Evolutionary conservation across 192 early-diverging fungal species (phyloP).

Genomic region (Podila epigama): DNA sequence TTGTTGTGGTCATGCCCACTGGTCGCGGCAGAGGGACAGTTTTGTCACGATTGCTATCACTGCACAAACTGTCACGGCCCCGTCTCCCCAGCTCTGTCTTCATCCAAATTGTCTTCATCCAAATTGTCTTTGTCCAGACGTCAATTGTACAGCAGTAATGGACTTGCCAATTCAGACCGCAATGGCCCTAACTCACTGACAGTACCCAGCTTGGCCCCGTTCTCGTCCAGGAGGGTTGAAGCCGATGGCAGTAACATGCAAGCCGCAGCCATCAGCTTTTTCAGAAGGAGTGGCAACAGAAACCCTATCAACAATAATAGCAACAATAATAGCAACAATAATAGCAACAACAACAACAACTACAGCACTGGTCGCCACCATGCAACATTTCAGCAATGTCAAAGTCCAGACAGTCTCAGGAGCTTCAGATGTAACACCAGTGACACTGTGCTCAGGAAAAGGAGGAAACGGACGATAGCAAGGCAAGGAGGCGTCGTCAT

Average conservation of each 20-base stretch:
- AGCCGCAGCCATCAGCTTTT: too few species aligned
- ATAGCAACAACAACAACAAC: background rate
- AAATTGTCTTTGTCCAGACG: background rate
- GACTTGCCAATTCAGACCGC: background rate
- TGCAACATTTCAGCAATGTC: too few species aligned
- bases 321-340: background rate
- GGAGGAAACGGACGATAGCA: constrained; percentile 13
- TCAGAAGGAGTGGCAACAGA: background rate
- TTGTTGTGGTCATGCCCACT: constrained; percentile 29
- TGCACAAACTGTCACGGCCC: constrained; percentile 13
- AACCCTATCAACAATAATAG: background rate
- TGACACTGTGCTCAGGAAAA: constrained; percentile 15
- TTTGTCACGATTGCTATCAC: constrained; percentile 30
- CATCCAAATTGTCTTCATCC: background rate
- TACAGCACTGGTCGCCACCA: too few species aligned
- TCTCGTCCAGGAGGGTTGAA: too few species aligned
- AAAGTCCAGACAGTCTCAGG: background rate
- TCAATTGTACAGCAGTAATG: background rate
- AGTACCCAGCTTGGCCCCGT: too few species aligned
- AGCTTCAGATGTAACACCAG: background rate
- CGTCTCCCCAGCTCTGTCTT: background rate
- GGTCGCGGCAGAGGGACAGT: constrained; percentile 7
- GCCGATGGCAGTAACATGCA: too few species aligned
- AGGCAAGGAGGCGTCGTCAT: background rate
- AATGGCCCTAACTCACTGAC: background rate